These are phyloP conservation scores for Parsonsia alboflavescens DNA, from an alignment of 257 asterid species.

Conservation along the genomic window DNA sequence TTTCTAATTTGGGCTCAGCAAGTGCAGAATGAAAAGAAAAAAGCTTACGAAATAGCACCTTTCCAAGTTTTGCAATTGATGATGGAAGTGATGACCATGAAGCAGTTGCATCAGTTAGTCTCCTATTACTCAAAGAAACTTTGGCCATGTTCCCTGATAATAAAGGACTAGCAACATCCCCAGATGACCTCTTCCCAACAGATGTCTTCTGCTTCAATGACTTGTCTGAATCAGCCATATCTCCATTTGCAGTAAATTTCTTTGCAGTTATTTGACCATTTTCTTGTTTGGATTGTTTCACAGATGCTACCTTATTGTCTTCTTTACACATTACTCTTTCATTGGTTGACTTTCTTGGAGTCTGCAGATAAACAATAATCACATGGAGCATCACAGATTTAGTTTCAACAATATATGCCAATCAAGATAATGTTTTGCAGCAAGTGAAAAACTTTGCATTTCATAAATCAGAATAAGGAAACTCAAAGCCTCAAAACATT, in stretches of 20 bases:
- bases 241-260: conserved; percentile 45
- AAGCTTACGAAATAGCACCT: conserved; percentile 38
- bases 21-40: conserved; percentile 11
- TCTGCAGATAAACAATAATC: conserved; percentile 32
- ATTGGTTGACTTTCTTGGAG: conserved; percentile 67
- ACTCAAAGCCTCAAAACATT: not conserved
- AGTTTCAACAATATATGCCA: not conserved
- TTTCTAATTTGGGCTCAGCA: conserved; percentile 10
- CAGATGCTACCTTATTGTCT: conserved; percentile 40
- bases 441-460: not conserved
- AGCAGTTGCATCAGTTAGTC: conserved; percentile 61
- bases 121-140: conserved; percentile 56
- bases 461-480: not conserved
- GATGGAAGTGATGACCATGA: conserved; percentile 85
- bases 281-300: conserved; percentile 54
- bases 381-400: not conserved
- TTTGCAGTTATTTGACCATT: conserved; percentile 40
- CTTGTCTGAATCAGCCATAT: conserved; percentile 41
- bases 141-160: conserved; percentile 68
- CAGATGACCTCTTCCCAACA: conserved; percentile 49
- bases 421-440: not conserved
- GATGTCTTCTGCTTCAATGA: conserved; percentile 39
- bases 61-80: conserved; percentile 80
- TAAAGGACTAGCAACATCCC: conserved; percentile 52
- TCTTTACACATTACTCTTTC: conserved; percentile 61